Conservation (phyloP, 2,329 filamentous ascomycete species). For the Byssochlamys sp. region DNA sequence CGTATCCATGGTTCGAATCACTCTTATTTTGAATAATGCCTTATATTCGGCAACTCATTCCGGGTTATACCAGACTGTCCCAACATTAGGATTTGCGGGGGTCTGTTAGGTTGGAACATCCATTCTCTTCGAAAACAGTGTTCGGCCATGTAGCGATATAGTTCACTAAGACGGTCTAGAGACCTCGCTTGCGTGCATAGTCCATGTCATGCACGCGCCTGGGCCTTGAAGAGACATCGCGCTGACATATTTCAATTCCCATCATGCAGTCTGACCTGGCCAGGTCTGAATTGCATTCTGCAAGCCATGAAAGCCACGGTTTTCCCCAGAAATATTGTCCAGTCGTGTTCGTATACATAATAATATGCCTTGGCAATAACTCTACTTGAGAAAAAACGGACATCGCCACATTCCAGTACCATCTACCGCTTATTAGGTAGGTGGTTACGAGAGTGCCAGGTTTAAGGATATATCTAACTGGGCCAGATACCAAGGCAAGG, state of each 20-base stretch:
- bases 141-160: neutral
- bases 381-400: neutral
- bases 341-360: neutral
- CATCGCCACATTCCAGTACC: neutral
- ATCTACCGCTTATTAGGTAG: neutral
- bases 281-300: neutral
- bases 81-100: neutral
- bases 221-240: neutral
- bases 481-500: neutral
- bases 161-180: neutral
- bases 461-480: neutral
- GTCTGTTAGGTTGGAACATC: neutral
- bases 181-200: neutral
- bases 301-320: neutral
- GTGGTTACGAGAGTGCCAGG: neutral
- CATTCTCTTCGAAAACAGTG: neutral
- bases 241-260: neutral
- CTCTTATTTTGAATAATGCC: neutral
- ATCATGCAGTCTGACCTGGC: neutral
- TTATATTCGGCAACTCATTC: neutral
- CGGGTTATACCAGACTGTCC: neutral
- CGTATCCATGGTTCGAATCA: neutral
- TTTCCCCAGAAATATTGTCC: neutral
- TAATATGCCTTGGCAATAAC: neutral
- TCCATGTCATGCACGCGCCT: neutral